Evolutionary conservation across 164 flowering plant species (phyloP), one percentile per base, ranked within the genome.

Genomic region (Taxillus chinensis): DNA sequence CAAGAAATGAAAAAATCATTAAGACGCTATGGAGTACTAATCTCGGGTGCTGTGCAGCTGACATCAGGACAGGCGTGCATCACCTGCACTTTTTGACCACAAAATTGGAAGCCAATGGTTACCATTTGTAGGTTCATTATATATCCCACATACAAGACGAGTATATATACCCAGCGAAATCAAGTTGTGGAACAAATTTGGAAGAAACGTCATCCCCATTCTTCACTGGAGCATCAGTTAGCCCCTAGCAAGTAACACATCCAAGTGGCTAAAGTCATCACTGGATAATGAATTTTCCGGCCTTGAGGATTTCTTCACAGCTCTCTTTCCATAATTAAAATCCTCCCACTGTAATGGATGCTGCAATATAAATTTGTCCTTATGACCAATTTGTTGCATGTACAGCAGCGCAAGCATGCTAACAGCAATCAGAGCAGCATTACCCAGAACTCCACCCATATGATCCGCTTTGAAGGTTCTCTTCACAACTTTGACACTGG

Each of bases 381-480:
- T 80, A 3, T 42, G 42, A 15, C 78, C 68, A 6, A 68, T 72
- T 43, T 79, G 86, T 10, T 83, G 75, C 16, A 83, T 69, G 73
- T 79, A 86, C 62, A 79, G 48, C 72, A 80, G 39, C 7, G 90
- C 91, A 63, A 89, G 71, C 91, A 87, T 83, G 79, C 89, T 81
- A 54, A 84, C 65, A 3, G 96, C 83, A 41, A 89, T 68, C 62
- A 89, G 55, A 70, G 96, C 92, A 66, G 92, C 86, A 70, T 90
- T 84, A n/a, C 96, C 87, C 17, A 92, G 45, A 14, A 88, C 4
- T 14, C 51, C 51, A 11, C 51, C 51, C 51, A 48, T 49, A 48
- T 71, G 79, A 68, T 85, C 86, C 71, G 77, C 45, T 43, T 71
- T 81, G 6, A 93, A 80, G 63, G 83, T 67, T 41, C 73, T 83